Conservation (phyloP, 805 yeast genomes). For the Ogataea populi-albae region DNA sequence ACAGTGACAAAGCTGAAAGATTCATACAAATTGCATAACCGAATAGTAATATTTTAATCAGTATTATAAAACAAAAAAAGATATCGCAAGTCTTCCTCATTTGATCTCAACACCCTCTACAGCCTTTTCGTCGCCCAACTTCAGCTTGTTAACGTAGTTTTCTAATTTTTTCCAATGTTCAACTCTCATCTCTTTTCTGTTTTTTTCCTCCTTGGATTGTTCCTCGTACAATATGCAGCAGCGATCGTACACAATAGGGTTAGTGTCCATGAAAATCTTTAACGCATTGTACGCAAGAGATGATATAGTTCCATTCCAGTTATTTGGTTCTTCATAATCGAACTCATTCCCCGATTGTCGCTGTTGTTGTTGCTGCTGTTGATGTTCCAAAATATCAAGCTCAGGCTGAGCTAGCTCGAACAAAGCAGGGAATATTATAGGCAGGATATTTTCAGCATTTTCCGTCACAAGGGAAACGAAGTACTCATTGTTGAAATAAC, state of each 20-base stretch:
- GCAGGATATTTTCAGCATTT: conserved; percentile 86
- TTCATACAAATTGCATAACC: neutral
- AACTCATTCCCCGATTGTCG: conserved; percentile 25
- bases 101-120: conserved; percentile 60
- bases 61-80: neutral
- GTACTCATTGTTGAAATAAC: conserved; percentile 93
- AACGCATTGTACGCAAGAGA: conserved; percentile 87
- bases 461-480: conserved; percentile 88
- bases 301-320: conserved; percentile 94
- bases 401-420: conserved; percentile 68
- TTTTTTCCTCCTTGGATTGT: conserved; percentile 68
- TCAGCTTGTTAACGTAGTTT: conserved; percentile 45
- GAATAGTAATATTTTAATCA: neutral
- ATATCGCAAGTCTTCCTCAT: conserved; percentile 4
- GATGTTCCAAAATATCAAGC: conserved; percentile 30
- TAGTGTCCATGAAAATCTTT: conserved; percentile 88
- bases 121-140: conserved; percentile 25
- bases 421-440: conserved; percentile 85
- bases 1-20: too few relatives aligned
- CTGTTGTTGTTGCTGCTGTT: conserved; percentile 26
- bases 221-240: conserved; percentile 87
- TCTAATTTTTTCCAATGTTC: conserved; percentile 73
- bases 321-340: conserved; percentile 46
- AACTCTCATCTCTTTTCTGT: conserved; percentile 57
- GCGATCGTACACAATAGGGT: conserved; percentile 86